These are phyloP conservation scores for Yarrowia sp. DNA, from an alignment of 805 yeast species.

Conservation along the genomic window DNA sequence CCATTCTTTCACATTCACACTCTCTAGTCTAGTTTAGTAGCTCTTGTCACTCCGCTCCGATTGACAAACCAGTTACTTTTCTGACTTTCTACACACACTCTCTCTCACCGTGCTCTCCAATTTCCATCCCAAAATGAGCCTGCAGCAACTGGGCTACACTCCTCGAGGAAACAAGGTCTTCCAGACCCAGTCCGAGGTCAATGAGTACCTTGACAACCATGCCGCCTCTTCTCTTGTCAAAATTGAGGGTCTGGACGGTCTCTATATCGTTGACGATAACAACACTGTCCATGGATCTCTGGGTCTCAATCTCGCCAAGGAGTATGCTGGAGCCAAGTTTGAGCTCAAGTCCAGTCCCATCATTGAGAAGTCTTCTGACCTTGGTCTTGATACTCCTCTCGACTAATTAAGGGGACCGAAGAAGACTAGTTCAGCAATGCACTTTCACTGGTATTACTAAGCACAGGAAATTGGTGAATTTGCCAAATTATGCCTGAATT, in stretches of 20 bases:
- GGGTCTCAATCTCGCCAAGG: neutral
- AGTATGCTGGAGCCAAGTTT: conserved; percentile 27
- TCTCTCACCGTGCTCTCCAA: conserved; percentile 5
- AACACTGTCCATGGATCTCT: conserved; percentile 23
- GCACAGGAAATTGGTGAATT: too few species aligned
- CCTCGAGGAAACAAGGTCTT: conserved; percentile 27
- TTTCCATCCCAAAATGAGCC: conserved; percentile 34
- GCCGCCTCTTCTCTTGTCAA: conserved; percentile 23
- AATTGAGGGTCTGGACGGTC: conserved; percentile 29
- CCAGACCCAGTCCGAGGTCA: conserved; percentile 23
- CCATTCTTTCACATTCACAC: neutral
- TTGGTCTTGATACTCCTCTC: conserved; percentile 31
- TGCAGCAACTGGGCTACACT: conserved; percentile 30
- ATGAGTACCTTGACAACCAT: conserved; percentile 32
- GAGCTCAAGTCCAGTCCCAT: conserved; percentile 20
- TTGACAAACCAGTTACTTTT: too few species aligned
- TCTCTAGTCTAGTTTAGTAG: neutral
- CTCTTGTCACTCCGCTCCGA: neutral
- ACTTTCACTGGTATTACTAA: too few species aligned
- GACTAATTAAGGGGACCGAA: too few species aligned
- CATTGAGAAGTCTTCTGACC: conserved; percentile 7
- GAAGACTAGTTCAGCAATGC: too few species aligned
- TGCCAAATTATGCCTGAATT: too few species aligned
- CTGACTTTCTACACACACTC: neutral
- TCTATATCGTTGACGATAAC: conserved; percentile 26